These are phyloP conservation scores for Solanum pimpinellifolium DNA, from an alignment of 257 asterid species.

Conservation along the genomic window DNA sequence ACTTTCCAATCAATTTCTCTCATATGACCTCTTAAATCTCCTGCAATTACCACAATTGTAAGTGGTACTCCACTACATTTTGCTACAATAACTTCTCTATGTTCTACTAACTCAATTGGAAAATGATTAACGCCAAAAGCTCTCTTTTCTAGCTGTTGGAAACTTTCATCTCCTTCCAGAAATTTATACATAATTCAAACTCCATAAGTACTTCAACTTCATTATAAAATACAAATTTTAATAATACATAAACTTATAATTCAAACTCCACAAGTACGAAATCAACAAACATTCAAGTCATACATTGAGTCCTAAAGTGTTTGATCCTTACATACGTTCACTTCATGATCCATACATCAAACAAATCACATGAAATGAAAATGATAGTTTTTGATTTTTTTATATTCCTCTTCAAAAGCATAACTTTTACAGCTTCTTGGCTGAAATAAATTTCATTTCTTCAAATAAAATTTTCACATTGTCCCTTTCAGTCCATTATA, in stretches of 20 bases:
- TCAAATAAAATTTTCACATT: too few relatives aligned
- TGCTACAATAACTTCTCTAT: constrained; percentile 1
- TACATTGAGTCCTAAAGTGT: too few relatives aligned
- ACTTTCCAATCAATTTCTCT: not conserved
- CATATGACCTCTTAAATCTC: constrained; percentile 11
- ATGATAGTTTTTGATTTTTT: not conserved
- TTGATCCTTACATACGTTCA: not conserved
- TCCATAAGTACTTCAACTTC: not conserved
- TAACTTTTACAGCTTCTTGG: not conserved
- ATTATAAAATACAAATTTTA: too few relatives aligned
- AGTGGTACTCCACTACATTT: constrained; percentile 31
- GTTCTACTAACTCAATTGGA: constrained; percentile 5
- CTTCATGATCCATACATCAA: not conserved
- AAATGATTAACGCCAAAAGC: constrained; percentile 10
- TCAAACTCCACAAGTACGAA: too few relatives aligned
- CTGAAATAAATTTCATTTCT: not conserved
- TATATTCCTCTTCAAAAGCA: not conserved
- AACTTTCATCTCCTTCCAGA: constrained; percentile 9
- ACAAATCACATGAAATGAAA: not conserved
- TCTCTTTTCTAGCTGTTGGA: constrained; percentile 16
- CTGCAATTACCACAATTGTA: constrained; percentile 39
- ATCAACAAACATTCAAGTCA: too few relatives aligned
- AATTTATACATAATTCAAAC: not conserved
- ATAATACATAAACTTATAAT: too few relatives aligned
- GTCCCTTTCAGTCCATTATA: not conserved